Base-by-base conservation (phyloP, 345 rosid species). In the Excoecaria cochinchinensis region DNA sequence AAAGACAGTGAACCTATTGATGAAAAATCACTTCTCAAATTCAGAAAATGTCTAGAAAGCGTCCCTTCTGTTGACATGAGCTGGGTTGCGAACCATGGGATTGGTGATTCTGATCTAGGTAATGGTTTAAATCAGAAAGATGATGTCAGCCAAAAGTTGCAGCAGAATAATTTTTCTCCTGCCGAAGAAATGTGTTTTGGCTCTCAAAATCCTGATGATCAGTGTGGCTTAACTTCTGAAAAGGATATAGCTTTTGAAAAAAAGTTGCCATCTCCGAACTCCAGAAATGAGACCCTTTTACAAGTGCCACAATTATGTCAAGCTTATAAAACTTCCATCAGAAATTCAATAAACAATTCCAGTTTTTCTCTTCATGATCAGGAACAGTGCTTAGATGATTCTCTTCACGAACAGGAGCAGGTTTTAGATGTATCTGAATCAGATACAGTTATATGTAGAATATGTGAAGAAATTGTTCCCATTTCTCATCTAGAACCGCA, bases 391-490 rank as follows among this genome's bases (percentile, higher is more conserved):
- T 59, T 67, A 12, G 76, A 50, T 65, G 73, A 31, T 38, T 38
- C 71, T 55, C 46, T 64, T 57, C 76, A 50, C 38, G 75, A 71
- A 25, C 72, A 52, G 53, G 87, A 67, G 50, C 84, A 16, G 19
- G 67, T 73, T 69, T 53, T 79, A 47, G 85, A 87, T 71, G 92
- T 79, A 68, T 83, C 80, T 73, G 89, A 82, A 78, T 85, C 79
- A 11, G 60, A 56, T 56, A 56, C 60, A 59, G 92, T 84, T 76
- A 86, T 91, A 69, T 89, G 92, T 81, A 82, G 97, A 76, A 92
- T 92, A 85, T 92, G 94, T 52, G 97, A 92, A 88, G 90, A 89
- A 78, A 82, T 76, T 78, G 94, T 90, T 78, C 86, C 94, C 63
- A 84, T 87, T 76, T 84, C 82, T 67, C 89, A 87, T 78, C 84